Conservation (phyloP, 768 basidiomycete species). For the Podaxis rugospora region DNA sequence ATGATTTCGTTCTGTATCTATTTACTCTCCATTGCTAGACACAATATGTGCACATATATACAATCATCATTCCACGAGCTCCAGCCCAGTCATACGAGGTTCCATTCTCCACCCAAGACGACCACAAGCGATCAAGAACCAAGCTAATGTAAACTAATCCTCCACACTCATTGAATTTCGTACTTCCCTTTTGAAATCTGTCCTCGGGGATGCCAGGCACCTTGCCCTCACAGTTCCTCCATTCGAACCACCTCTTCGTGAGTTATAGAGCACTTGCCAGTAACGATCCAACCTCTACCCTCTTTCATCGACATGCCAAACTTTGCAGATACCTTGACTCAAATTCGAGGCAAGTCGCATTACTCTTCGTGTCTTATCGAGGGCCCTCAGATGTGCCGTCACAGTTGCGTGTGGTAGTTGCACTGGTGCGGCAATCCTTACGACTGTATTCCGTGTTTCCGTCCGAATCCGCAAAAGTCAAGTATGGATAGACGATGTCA, state of each 20-base stretch:
- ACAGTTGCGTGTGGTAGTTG: not conserved
- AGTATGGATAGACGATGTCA: slow-evolving; percentile 6
- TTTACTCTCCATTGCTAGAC: slow-evolving; percentile 14
- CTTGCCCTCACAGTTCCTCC: no score
- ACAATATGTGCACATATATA: slow-evolving; percentile 5
- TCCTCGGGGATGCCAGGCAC: no score
- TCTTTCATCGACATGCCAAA: not conserved
- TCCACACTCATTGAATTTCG: no score
- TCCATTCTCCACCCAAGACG: not conserved
- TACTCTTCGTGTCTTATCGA: no score
- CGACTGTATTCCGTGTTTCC: not conserved
- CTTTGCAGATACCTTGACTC: not conserved
- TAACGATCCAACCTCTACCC: not conserved
- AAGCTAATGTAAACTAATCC: not conserved
- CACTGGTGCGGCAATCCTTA: not conserved
- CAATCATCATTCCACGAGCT: not conserved
- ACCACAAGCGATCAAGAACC: not conserved
- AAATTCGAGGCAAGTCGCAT: not conserved
- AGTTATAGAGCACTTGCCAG: not conserved
- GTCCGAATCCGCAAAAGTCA: not conserved
- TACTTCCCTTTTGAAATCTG: no score
- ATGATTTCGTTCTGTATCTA: slow-evolving; percentile 7
- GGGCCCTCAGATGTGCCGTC: not conserved
- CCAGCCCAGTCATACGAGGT: not conserved
- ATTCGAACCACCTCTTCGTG: not conserved